Evolutionary conservation across 2,329 filamentous ascomycete genomes (phyloP), one percentile per base, ranked within the genome.

Genomic region (Nemania serpens): DNA sequence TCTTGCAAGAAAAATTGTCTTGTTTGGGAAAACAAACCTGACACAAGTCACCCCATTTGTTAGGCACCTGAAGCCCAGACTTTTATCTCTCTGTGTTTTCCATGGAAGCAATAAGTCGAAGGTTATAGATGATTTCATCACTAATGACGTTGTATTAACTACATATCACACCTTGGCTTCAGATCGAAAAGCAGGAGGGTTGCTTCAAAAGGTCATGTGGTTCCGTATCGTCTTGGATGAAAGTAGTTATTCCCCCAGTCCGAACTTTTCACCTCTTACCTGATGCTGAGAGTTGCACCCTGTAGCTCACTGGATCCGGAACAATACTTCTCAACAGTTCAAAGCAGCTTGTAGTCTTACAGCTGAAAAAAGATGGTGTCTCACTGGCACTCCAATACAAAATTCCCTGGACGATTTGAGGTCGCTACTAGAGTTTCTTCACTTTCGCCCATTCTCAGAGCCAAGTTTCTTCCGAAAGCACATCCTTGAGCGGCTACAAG

Each of bases 161-260:
- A 61, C 58, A 15, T 61, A 57, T 29, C 17, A 11, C 1, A 61
- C 53, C 13, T 29, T 61, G 22, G 47, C 20, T 3, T n/a, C 53
- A 5, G 58, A 61, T 29, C 20, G 18, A 9, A 52, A 43, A 29
- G 7, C 37, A 13, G n/a, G 6, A 1, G 15, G 39, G 3, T 12
- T 61, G 2, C 53, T 61, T 15, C 48, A 56, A 9, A 2, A 34
- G 3, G 10, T 61, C 10, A 17, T 9, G n/a, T 62, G 59, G 59
- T 62, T 45, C 39, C 45, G 59, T 9, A 50, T 62, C 1, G 59
- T 59, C 3, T 45, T 59, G 18, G 59, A 62, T 15, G 59, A 62
- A 59, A 55, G 59, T 62, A 47, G n/a, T n/a, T n/a, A n/a, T n/a
- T n/a, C n/a, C n/a, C n/a, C n/a, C n/a, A n/a, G n/a, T n/a, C n/a